Evolutionary conservation across 1,284 basidiomycete genomes (phyloP), one percentile per base, ranked within the genome.

Genomic region (Rhodotorula sp.): DNA sequence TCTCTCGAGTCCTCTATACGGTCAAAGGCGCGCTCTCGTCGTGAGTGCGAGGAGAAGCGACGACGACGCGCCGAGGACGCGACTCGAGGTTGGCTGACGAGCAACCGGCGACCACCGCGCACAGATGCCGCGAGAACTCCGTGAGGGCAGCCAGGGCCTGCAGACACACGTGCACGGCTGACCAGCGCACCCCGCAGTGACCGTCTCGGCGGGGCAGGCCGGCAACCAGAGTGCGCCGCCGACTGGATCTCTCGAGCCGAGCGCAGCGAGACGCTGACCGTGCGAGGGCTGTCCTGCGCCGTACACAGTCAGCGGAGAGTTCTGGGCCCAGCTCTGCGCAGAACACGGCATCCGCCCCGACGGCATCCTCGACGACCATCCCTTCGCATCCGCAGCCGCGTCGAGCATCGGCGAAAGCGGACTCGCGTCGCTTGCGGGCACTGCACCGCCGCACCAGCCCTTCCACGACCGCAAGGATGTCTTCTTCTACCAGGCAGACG

Each of bases 401-500:
- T 56, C 61, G 3, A 14, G 17, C 8, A 41, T 56, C 54, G 49
- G 55, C 44, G 60, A 16, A 21, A 25, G 46, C 34, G 8, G 45
- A 21, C 17, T 7, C 34, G 12, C 44, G 21, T 7, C 17, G 4
- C 27, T 27, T 17, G 34, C 95, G 91, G 34, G 34, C 34, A 34
- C 34, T 34, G 34, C 60, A 1, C 8, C 48, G 10, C 49, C 55
- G 46, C 60, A 25, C 9, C 48, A 55, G 4, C 55, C 60, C 52
- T 71, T 58, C 50, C 74, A 69, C 42, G 97, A 99, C 82, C 86
- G 97, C 77, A 99, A 99, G 80, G 97, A 99, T 82, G 96, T 98
- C 55, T 99, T 99, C 84, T 99, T 99, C 84, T 99, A 99, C 82
- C 97, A 99, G 82, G 97, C 97, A 17, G 97, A 99, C 81, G 97